phyloP scores from a whole-genome alignment of 2,329 filamentous ascomycete species.

The Microsporum ferrugineum region DNA sequence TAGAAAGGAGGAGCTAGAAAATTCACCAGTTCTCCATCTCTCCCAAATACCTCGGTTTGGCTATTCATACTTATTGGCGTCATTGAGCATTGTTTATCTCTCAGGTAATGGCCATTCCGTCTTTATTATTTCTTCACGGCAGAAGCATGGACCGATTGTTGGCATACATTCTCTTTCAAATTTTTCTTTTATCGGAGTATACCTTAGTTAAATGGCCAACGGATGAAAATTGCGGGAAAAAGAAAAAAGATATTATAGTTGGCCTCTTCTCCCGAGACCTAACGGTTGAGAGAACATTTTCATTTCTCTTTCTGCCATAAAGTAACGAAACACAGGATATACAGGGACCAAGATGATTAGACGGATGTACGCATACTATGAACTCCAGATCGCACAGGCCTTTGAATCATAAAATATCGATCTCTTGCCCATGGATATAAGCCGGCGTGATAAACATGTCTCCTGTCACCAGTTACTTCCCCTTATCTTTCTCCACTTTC shows the following conservation, averaged over 20 bases:
- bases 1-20: background rate
- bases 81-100: no score
- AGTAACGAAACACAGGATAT: background rate
- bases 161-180: no score
- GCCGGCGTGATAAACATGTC: background rate
- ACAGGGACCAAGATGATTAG: background rate
- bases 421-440: background rate
- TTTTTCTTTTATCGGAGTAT: no score
- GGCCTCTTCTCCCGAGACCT: no score
- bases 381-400: background rate
- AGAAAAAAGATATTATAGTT: no score
- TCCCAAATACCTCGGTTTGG: background rate
- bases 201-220: no score
- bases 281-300: background rate
- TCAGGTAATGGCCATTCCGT: no score
- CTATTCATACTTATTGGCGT: no score
- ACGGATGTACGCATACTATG: background rate
- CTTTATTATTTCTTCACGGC: no score
- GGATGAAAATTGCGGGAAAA: no score
- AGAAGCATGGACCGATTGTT: no score
- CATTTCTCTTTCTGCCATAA: background rate
- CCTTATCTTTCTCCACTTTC: slow-evolving; percentile 21
- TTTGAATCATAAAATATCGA: background rate
- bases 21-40: background rate
- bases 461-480: background rate